Percentiles rank a stretch among this genome's conserved stretches.
phyloP scores from a whole-genome alignment of 805 yeast species.

The Kazachstania martiniae region DNA sequence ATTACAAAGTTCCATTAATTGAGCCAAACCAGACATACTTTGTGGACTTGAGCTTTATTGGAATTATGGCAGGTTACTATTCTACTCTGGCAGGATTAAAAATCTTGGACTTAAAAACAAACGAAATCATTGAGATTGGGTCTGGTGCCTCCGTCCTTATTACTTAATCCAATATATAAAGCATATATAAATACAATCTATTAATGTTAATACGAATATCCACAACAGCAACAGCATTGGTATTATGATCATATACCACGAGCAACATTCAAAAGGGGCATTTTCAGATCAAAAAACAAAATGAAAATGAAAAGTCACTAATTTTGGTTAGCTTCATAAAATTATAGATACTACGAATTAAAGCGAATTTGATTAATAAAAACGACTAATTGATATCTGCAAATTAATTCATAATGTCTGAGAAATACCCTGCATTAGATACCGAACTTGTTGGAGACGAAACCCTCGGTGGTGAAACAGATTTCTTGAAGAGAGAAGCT shows the following conservation, averaged over 20 bases:
- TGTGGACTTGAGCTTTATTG: conserved; percentile 21
- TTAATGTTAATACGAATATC: no score
- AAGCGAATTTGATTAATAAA: no score
- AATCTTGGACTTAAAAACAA: conserved; percentile 21
- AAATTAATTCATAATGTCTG: conserved; percentile 63
- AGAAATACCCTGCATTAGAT: conserved; percentile 65
- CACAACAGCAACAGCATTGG: background rate
- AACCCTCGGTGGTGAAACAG: conserved; percentile 32
- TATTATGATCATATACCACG: background rate
- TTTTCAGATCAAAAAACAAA: background rate
- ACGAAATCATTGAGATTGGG: conserved; percentile 25
- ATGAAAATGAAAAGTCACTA: background rate
- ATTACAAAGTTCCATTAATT: conserved; percentile 23
- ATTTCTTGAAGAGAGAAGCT: conserved; percentile 59
- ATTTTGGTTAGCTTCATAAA: no score
- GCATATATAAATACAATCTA: background rate
- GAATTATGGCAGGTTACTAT: conserved; percentile 23
- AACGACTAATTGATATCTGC: no score
- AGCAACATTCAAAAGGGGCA: background rate
- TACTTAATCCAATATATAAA: background rate
- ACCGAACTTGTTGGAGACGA: conserved; percentile 29
- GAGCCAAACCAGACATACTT: conserved; percentile 20
- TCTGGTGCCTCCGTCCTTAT: conserved; percentile 17
- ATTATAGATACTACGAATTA: no score
- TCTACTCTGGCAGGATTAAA: conserved; percentile 24